Evolutionary conservation across 2,329 filamentous ascomycete genomes (phyloP), one percentile per base, ranked within the genome.

Genomic region (Neonectria magnoliae): DNA sequence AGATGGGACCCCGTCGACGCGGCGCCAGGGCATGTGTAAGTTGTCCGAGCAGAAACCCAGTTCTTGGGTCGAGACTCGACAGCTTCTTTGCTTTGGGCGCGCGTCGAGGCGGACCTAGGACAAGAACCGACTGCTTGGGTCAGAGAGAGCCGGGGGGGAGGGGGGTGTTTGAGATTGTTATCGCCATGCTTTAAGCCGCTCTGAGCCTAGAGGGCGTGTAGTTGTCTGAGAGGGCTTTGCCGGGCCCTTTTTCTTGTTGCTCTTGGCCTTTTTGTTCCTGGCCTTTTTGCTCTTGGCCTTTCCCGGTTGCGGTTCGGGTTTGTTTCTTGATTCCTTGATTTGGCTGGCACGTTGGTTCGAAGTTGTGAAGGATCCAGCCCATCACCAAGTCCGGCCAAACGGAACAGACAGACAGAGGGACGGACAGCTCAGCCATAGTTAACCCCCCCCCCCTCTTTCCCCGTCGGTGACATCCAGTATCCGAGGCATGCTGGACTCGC

Each of bases 51-150:
- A 56, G 22, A 58, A 59, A 58, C 56, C 56, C 52, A 57, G 48
- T 64, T 48, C 33, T 38, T 60, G 59, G 61, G 58, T 53, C 60
- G 53, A 65, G 57, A 64, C 61, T 70, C 57, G 56, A 45, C 55
- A 60, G 54, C 54, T 55, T 33, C 38, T 42, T 20, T 42, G 36
- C 36, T 42, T 42, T 57, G 47, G 48, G 25, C 56, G 50, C 25
- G 42, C 48, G 51, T 25, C 48, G 36, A 38, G 31, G 22, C 53
- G 13, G 38, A 47, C 38, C 53, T 20, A 47, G 13, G 41, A 51
- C 55, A 62, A 36, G 67, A 72, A 70, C 71, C 71, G 71, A 73
- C 68, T 73, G 59, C 64, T 73, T 71, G 71, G 71, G 68, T 71
- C 71, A 62, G 62, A 68, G 61, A 20, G 60, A 66, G 63, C 67